Conservation (phyloP, 1,284 basidiomycete genomes). For the Ceratobasidium sp. region DNA sequence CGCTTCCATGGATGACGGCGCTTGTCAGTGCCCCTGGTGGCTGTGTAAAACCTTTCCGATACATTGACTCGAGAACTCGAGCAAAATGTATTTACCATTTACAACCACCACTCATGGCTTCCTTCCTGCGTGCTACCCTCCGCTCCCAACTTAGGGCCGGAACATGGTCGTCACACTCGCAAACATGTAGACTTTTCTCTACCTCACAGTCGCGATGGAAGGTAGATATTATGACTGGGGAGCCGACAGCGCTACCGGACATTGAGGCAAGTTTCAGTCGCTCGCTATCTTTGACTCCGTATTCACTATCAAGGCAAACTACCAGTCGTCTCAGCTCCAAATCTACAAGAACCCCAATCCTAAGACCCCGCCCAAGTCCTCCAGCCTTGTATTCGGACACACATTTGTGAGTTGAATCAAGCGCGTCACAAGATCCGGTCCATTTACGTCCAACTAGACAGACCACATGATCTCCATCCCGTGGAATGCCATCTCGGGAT, state of each 20-base stretch:
- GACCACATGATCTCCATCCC: conserved; percentile 92
- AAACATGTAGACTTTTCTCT: conserved; percentile 1
- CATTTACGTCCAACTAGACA: conserved; percentile 55
- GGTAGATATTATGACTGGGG: conserved; percentile 57
- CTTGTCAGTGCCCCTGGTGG: conserved; percentile 13
- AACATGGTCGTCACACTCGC: background rate
- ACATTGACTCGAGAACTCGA: background rate
- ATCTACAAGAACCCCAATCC: conserved; percentile 60
- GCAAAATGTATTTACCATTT: too few relatives aligned
- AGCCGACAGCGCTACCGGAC: conserved; percentile 54
- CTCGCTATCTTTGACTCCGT: conserved; percentile 1
- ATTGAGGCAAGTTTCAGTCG: conserved; percentile 53
- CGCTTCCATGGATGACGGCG: conserved; percentile 21
- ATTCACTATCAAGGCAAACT: background rate
- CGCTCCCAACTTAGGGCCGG: conserved; percentile 19
- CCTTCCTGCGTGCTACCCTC: conserved; percentile 30
- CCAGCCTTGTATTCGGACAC: conserved; percentile 68
- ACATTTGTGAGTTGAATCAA: conserved; percentile 61
- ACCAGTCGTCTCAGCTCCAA: conserved; percentile 58
- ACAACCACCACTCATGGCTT: conserved; percentile 19
- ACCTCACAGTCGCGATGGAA: background rate
- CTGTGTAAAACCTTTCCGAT: conserved; percentile 23
- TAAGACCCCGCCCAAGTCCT: conserved; percentile 59
- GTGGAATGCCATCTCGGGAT: conserved; percentile 76
- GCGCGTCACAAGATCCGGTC: conserved; percentile 17